These are phyloP conservation scores for Skeletonema marinoi DNA, from an alignment of 108 stramenopile genomes.

Conservation along the genomic window DNA sequence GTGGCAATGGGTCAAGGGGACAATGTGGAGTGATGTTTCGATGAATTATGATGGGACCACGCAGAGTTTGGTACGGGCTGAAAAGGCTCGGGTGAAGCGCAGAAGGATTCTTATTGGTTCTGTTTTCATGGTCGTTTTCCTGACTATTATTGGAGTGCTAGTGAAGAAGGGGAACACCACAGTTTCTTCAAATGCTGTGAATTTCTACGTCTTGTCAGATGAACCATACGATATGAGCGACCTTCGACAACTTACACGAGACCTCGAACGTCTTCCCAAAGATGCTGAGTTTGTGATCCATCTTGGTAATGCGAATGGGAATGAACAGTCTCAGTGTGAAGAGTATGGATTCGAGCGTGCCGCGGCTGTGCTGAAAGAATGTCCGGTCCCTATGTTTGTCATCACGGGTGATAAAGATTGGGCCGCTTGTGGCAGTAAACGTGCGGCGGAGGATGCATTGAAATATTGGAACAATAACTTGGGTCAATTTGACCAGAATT, in stretches of 20 bases:
- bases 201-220: conserved; percentile 79
- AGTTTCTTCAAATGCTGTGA: conserved; percentile 24
- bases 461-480: conserved; percentile 61
- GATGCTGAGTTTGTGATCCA: conserved; percentile 80
- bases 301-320: conserved; percentile 75
- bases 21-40: conserved; percentile 49
- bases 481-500: conserved; percentile 55
- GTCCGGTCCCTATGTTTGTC: conserved; percentile 65
- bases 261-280: conserved; percentile 55
- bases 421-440: conserved; percentile 62
- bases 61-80: conserved; percentile 43
- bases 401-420: conserved; percentile 81
- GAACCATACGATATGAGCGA: conserved; percentile 58
- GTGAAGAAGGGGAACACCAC: conserved; percentile 23
- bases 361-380: conserved; percentile 42
- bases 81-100: conserved; percentile 23
- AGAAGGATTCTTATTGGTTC: conserved; percentile 28
- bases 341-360: conserved; percentile 53
- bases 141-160: conserved; percentile 23
- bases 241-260: conserved; percentile 43
- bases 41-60: conserved; percentile 55
- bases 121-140: conserved; percentile 7
- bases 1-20: conserved; percentile 41
- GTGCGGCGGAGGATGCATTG: conserved; percentile 23
- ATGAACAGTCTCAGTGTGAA: conserved; percentile 53